Conservation (phyloP, 1,284 basidiomycete genomes). For the Ustilago nuda region DNA sequence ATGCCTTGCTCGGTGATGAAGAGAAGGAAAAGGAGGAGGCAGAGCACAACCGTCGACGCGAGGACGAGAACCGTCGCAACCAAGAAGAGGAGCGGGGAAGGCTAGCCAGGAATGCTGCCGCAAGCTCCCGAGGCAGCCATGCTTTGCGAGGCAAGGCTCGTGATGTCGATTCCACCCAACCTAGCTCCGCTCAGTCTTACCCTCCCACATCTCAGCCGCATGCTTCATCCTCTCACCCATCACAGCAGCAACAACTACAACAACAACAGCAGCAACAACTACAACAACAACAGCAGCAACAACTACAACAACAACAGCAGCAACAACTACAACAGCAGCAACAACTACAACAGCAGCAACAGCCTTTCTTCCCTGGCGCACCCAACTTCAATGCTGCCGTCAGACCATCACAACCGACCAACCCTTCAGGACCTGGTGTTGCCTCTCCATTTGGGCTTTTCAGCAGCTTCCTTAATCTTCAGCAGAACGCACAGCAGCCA, state of each 20-base stretch:
- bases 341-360: conserved; percentile 32
- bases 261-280: conserved; percentile 17
- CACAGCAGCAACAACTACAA: conserved; percentile 29
- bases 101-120: conserved; percentile 48
- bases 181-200: conserved; percentile 26
- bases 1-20: conserved; percentile 66
- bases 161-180: conserved; percentile 30
- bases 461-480: conserved; percentile 32
- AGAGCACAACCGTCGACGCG: conserved; percentile 53
- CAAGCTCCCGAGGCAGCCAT: conserved; percentile 47
- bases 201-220: conserved; percentile 33
- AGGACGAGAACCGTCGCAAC: conserved; percentile 53
- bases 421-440: conserved; percentile 27
- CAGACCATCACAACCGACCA: conserved; percentile 34
- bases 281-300: neutral
- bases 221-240: conserved; percentile 15
- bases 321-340: conserved; percentile 10
- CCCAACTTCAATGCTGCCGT: conserved; percentile 30
- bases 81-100: conserved; percentile 56
- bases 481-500: conserved; percentile 30
- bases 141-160: conserved; percentile 50
- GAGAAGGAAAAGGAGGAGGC: conserved; percentile 66
- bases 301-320: conserved; percentile 34
- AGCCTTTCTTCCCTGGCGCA: conserved; percentile 34
- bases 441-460: conserved; percentile 35